Base-by-base conservation (phyloP, 2,329 filamentous ascomycete species). In the Monilinia aucupariae region DNA sequence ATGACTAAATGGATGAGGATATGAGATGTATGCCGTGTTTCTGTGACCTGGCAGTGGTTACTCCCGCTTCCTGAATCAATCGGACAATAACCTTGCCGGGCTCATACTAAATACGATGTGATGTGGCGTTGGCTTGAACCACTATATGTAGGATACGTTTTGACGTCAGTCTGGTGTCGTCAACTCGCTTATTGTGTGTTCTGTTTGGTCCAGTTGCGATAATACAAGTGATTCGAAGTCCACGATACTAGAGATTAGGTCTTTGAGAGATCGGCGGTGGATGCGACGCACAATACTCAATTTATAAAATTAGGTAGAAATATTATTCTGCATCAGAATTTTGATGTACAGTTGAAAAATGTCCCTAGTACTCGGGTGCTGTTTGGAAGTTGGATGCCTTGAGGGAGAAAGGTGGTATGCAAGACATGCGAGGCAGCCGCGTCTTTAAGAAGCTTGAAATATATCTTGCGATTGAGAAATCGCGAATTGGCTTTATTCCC, bases 341-440 rank as follows among this genome's bases (percentile, higher is more conserved):
- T 34, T 34, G 41, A 47, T 17, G n/a, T 25, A 7, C 22, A 22
- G 22, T n/a, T 50, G 15, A 13, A 30, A 59, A 59, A 32, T 48
- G 34, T 34, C 30, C 49, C 39, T 45, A 39, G 20, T 43, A 34
- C 17, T 25, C 41, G 22, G 22, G 8, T 48, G 17, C 30, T 45
- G 30, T 34, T 41, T 58, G n/a, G 41, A 22, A 17, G 37, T 62
- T 56, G 51, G 22, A n/a, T 47, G 43, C 32, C 30, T 56, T 13
- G 2, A 62, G 27, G 27, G 27, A 30, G n/a, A n/a, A n/a, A n/a
- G 32, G 43, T 48, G 17, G 30, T 48, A 56, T 30, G 45, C 54
- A 47, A 58, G n/a, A 4, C 6, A 56, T 56, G 54, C 54, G 20
- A 58, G 60, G 51, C 51, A 48, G 51, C 51, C 60, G 58, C 51